Conservation (phyloP, 345 rosid genomes). For the Citrus sinensis region DVS_A1.0 CM039161.1:2712001-2712500, state of each 20-base stretch:
- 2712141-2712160: slow-evolving; percentile 80
- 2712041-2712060: slow-evolving; percentile 66
- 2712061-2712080: slow-evolving; percentile 38
- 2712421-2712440: neutral
- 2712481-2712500: slow-evolving; percentile 67
- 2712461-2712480: slow-evolving; percentile 66
- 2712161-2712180: slow-evolving; percentile 90
- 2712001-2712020: neutral
- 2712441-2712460: slow-evolving; percentile 55
- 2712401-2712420: neutral
- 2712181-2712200: slow-evolving; percentile 85
- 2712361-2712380: neutral
- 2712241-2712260: slow-evolving; percentile 7
- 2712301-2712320: too few relatives aligned
- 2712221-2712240: slow-evolving; percentile 79
- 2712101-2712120: neutral
- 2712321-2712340: too few relatives aligned
- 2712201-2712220: slow-evolving; percentile 92
- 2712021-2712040: slow-evolving; percentile 73
- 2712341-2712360: neutral
- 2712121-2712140: slow-evolving; percentile 47
- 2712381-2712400: neutral
- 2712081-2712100: slow-evolving; percentile 13
- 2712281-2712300: neutral
- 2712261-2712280: neutral